Conservation (phyloP, 768 basidiomycete genomes). For the Punctularia strigosozonata region DNA sequence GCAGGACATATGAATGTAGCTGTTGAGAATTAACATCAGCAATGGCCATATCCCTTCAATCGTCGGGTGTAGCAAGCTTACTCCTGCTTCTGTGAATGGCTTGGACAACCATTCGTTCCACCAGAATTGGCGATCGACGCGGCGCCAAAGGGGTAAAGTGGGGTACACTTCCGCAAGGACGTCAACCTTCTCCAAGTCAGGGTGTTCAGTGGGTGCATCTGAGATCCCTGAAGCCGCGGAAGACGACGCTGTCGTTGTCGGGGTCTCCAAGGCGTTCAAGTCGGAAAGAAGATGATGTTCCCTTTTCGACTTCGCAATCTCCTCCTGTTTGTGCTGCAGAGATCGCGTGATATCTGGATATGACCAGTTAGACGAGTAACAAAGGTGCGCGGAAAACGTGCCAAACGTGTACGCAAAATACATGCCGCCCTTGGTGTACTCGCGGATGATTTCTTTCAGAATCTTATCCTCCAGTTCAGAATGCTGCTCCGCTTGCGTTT, state of each 20-base stretch:
- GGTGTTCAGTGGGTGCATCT: no score
- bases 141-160: conserved; percentile 80
- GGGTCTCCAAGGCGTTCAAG: conserved; percentile 40
- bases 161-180: conserved; percentile 61
- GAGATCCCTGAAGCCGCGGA: no score
- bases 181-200: conserved; percentile 28
- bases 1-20: conserved; percentile 78
- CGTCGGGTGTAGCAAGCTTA: conserved; percentile 23
- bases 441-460: conserved; percentile 62
- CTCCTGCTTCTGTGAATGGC: conserved; percentile 81
- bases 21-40: conserved; percentile 15
- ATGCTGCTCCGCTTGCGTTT: conserved; percentile 52
- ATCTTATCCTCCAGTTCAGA: conserved; percentile 77
- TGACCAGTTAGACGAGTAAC: neutral
- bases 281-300: conserved; percentile 50
- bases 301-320: conserved; percentile 40
- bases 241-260: no score
- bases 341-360: conserved; percentile 69
- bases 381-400: conserved; percentile 18
- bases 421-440: conserved; percentile 80
- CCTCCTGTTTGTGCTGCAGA: conserved; percentile 68
- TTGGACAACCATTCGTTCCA: conserved; percentile 89
- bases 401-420: conserved; percentile 85
- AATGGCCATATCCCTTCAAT: neutral
- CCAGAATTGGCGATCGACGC: conserved; percentile 87